phyloP scores from a whole-genome alignment of 768 basidiomycete genomes.

The Pleurotus tuber-regium region DNA sequence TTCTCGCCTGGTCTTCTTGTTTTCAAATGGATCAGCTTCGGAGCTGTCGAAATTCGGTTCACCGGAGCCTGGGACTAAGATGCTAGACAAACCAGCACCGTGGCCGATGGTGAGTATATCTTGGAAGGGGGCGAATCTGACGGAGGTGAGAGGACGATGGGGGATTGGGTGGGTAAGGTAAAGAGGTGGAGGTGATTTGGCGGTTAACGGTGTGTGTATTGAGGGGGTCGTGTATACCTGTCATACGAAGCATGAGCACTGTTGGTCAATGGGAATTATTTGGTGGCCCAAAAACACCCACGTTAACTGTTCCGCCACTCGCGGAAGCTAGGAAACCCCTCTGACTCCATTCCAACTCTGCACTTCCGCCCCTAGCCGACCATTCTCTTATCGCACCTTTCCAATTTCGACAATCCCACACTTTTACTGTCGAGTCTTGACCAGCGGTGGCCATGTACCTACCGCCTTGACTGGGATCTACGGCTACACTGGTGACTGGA shows the following conservation, averaged over 20 bases:
- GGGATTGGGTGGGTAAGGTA: constrained; percentile 90
- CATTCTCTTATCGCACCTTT: constrained; percentile 80
- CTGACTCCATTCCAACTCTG: constrained; percentile 82
- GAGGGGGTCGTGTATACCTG: constrained; percentile 74
- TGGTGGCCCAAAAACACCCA: too few relatives aligned
- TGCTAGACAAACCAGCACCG: constrained; percentile 70
- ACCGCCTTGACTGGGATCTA: constrained; percentile 85
- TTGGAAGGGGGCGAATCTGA: constrained; percentile 88
- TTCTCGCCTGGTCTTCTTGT: constrained; percentile 76
- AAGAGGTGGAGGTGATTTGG: constrained; percentile 63
- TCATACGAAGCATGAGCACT: too few relatives aligned
- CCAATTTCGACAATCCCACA: constrained; percentile 99
- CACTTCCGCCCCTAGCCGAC: constrained; percentile 64
- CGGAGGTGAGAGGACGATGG: constrained; percentile 67
- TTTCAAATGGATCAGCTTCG: constrained; percentile 95
- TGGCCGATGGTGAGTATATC: constrained; percentile 84
- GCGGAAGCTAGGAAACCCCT: constrained; percentile 81
- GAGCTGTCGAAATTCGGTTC: constrained; percentile 93
- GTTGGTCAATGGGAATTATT: too few relatives aligned
- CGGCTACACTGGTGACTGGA: constrained; percentile 74
- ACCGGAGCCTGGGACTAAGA: constrained; percentile 89
- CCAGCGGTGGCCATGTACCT: constrained; percentile 91
- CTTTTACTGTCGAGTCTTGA: constrained; percentile 83
- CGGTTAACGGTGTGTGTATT: constrained; percentile 54
- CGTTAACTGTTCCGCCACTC: constrained; percentile 81